Evolutionary conservation across 2,329 filamentous ascomycete genomes (phyloP), one percentile per base, ranked within the genome.

Genomic region (Paraphaeosphaeria sporulosa): DNA sequence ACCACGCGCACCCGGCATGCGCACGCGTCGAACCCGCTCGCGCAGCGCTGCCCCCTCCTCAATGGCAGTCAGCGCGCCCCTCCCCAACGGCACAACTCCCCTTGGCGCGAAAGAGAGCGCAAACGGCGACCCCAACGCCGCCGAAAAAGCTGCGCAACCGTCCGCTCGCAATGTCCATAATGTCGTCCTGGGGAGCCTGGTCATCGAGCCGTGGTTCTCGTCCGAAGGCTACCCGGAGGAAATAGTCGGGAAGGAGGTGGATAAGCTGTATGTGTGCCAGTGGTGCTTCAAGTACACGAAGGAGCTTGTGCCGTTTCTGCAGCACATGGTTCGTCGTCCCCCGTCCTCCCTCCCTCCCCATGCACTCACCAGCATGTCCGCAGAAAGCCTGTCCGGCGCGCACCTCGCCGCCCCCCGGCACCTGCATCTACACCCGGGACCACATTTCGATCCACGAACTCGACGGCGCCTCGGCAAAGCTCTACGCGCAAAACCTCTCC

Each of bases 401-500:
- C 61, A 70, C 78, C 47, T 71, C 75, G 0, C 69, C 78, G 25
- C 84, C 85, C 0, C 91, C 91, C 0, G 94, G 94, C 4, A 82
- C 81, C 49, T 89, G 90, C 73, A 85, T 97, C 25, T 97, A 97
- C 75, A 83, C 90, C 52, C 85, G 91, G 65, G 90, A 89, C 51
- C 89, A 90, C 68, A 96, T 94, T 84, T 90, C 91, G 62, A 89
- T 99, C 9, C 95, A 93, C 86, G 92, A 97, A 78, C 89, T 98
- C 8, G 95, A 99, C 74, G 95, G 95, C 21, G 93, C 94, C 73
- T 87, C 90, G 67, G 86, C 97, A 64, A 90, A 90, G 75, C 86
- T 97, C 32, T 98, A 96, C 76, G 94, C 93, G 68, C 95, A 98
- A 79, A 97, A 97, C 71, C 86, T 99, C 13, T 97, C 92, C 10